A percentile compares a stretch with the other conserved stretches of the same genome.
Conservation (phyloP, 768 basidiomycete species). For the Leucogyrophana mollusca region DNA sequence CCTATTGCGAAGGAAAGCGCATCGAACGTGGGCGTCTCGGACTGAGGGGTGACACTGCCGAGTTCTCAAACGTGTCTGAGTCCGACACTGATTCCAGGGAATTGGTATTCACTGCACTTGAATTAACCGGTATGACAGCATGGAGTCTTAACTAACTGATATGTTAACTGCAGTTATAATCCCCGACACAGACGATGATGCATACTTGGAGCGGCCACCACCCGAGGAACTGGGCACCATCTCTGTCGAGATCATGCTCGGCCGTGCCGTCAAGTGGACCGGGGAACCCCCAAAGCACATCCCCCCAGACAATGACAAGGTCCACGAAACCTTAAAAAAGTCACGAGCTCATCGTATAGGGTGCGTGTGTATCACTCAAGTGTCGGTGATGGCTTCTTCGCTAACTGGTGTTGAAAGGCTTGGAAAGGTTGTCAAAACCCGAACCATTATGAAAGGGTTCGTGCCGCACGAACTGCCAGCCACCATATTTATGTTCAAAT, state of each 20-base stretch:
- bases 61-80: not conserved
- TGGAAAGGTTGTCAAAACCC: no score
- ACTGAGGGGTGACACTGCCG: not conserved
- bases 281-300: no score
- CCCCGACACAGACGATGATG: slow-evolving; percentile 18
- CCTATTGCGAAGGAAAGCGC: accelerated
- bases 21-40: not conserved
- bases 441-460: no score
- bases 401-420: not conserved
- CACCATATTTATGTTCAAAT: slow-evolving; percentile 17
- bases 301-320: not conserved
- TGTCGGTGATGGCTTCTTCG: not conserved
- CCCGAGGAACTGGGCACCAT: slow-evolving; percentile 16
- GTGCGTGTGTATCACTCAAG: slow-evolving; percentile 3
- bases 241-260: not conserved
- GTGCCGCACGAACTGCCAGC: slow-evolving; percentile 10
- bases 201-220: slow-evolving; percentile 6
- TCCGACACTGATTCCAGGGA: not conserved
- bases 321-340: slow-evolving; percentile 22
- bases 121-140: slow-evolving; percentile 14
- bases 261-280: slow-evolving; percentile 2
- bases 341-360: slow-evolving; percentile 15
- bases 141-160: not conserved
- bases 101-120: slow-evolving; percentile 16
- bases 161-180: no score